These are phyloP conservation scores for Domatiomyces globalis DNA, from an alignment of 2,329 filamentous ascomycete genomes.

Conservation along the genomic window DNA sequence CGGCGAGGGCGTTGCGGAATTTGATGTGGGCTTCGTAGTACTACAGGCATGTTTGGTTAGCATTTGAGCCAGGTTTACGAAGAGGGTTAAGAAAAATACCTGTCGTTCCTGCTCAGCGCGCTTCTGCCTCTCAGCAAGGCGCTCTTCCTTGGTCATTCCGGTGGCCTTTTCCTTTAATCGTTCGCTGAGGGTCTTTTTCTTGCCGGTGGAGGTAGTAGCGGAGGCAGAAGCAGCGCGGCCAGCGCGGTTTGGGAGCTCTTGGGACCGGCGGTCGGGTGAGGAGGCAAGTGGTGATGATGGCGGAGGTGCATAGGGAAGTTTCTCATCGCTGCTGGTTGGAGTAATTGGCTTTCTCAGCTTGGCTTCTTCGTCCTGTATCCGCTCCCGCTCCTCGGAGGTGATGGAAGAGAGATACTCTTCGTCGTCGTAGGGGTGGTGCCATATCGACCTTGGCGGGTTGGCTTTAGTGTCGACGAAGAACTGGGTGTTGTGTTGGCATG, in stretches of 20 bases:
- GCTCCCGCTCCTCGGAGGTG: slow-evolving; percentile 35
- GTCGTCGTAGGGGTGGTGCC: slow-evolving; percentile 50
- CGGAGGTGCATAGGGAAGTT: slow-evolving; percentile 2
- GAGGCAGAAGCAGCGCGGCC: slow-evolving; percentile 4
- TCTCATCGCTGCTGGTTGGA: slow-evolving; percentile 10
- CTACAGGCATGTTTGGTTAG: slow-evolving; percentile 9
- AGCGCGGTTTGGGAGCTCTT: slow-evolving; percentile 9
- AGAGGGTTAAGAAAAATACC: background rate
- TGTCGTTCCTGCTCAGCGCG: slow-evolving; percentile 37
- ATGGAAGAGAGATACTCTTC: slow-evolving; percentile 38
- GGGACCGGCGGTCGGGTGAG: background rate
- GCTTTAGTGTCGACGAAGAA: slow-evolving; percentile 48
- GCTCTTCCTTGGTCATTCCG: slow-evolving; percentile 41
- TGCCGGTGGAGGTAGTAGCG: slow-evolving; percentile 7
- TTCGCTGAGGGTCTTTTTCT: slow-evolving; percentile 36
- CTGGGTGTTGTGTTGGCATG: slow-evolving; percentile 22
- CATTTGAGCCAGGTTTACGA: background rate
- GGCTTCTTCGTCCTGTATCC: slow-evolving; percentile 25
- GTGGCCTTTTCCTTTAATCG: slow-evolving; percentile 48
- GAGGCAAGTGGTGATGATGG: background rate
- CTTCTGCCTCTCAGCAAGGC: slow-evolving; percentile 31
- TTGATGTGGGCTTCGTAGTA: slow-evolving; percentile 40
- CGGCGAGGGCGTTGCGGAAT: slow-evolving; percentile 37
- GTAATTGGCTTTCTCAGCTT: slow-evolving; percentile 21
- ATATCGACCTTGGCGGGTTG: slow-evolving; percentile 43